Evolutionary conservation across 2,329 filamentous ascomycete genomes (phyloP), one percentile per base, ranked within the genome.

Genomic region (Aspergillus intermedius): DNA sequence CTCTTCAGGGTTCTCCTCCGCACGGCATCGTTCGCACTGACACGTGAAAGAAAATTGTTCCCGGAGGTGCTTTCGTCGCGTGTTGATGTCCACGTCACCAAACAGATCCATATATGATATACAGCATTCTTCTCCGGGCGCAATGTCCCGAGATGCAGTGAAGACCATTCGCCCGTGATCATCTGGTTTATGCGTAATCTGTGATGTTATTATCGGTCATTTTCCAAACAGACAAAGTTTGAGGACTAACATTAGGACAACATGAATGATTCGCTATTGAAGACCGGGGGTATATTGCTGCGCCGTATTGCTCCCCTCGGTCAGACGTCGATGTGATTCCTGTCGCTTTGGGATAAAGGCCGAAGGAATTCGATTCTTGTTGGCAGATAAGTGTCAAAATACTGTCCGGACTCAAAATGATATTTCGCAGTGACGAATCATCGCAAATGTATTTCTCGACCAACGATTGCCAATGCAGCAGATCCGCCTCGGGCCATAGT

Each of bases 131-230:
- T 66, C 60, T 1, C 59, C 64, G 0, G 58, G 42, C 1, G 49
- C 45, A 17, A 66, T 66, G 15, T 66, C 60, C 7, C 54, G 50
- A 9, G 57, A 56, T 0, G 63, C 58, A 2, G 60, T 61, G 21
- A 65, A 66, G 1, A 66, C 56, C 64, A 66, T 66, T 0, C 56
- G 59, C 5, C 60, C 58, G 15, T 57, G 42, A 3, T 54, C 46
- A 28, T 66, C 61, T 1, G 64, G 61, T 45, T 64, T 66, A 43
- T 66, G 63, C 9, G 54, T 59, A 5, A 66, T 58, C 63, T 64
- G 23, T 6, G 2, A 32, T 8, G 22, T 41, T 41, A n/a, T 40
- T 21, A 40, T 19, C 37, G 10, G n/a, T 25, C 23, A 42, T 23
- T 9, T 21, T 22, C 39, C 7, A 42, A 23, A 22, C 2, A 12